phyloP scores from a whole-genome alignment of 768 basidiomycete species.

The Rhizopogon vinicolor region DNA sequence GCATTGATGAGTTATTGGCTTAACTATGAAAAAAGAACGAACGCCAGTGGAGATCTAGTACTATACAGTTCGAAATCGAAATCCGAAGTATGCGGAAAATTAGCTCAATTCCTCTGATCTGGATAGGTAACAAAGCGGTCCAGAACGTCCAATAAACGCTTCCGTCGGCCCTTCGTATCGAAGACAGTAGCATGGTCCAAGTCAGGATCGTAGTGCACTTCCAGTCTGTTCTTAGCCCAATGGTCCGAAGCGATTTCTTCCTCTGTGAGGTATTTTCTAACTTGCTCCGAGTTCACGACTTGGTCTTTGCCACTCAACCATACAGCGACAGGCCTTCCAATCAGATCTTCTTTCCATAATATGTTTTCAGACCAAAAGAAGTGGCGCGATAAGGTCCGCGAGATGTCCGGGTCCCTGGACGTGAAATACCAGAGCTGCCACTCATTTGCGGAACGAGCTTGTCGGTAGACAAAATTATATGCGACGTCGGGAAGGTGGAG shows the following conservation, averaged over 20 bases:
- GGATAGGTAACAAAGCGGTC: slow-evolving; percentile 19
- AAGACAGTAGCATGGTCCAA: slow-evolving; percentile 41
- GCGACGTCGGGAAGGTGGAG: slow-evolving; percentile 60
- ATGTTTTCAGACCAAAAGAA: slow-evolving; percentile 67
- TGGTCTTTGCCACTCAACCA: slow-evolving; percentile 37
- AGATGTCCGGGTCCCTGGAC: slow-evolving; percentile 57
- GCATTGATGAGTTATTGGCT: too few species aligned
- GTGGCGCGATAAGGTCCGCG: slow-evolving; percentile 50
- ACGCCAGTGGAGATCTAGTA: too few species aligned
- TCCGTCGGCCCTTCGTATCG: slow-evolving; percentile 21
- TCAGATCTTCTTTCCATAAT: slow-evolving; percentile 55
- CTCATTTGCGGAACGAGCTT: slow-evolving; percentile 46
- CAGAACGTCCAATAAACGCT: slow-evolving; percentile 27
- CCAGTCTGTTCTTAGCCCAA: slow-evolving; percentile 28
- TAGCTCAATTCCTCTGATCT: slow-evolving; percentile 2
- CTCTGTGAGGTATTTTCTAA: slow-evolving; percentile 36
- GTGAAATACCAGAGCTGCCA: slow-evolving; percentile 71
- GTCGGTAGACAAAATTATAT: slow-evolving; percentile 62
- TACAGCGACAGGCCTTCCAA: slow-evolving; percentile 25
- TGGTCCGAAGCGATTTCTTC: slow-evolving; percentile 12
- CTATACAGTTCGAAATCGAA: neutral
- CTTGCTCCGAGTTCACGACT: slow-evolving; percentile 34
- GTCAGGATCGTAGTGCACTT: slow-evolving; percentile 34
- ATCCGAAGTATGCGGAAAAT: neutral
- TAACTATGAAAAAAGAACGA: too few species aligned